A percentile compares a stretch with the other conserved stretches of the same genome.
Evolutionary conservation across 2,329 filamentous ascomycete species (phyloP).

Genomic region (Clathrospora elynae): DNA sequence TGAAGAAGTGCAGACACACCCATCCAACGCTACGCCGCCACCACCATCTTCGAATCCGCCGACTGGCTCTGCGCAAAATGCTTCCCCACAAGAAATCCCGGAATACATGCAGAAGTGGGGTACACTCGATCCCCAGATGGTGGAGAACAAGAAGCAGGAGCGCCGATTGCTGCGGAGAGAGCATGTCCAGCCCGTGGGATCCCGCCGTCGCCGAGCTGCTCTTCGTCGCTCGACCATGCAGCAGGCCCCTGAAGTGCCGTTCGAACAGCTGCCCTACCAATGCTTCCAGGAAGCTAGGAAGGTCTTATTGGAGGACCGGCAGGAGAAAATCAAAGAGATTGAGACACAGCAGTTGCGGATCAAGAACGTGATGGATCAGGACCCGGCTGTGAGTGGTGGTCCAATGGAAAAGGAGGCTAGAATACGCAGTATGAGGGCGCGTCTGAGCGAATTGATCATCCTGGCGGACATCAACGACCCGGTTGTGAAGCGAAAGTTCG

Average conservation of each 20-base stretch:
- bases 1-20: conserved; percentile 51
- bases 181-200: conserved; percentile 73
- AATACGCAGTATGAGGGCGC: conserved; percentile 70
- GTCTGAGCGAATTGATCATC: conserved; percentile 82
- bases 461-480: conserved; percentile 95
- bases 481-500: conserved; percentile 87
- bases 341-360: conserved; percentile 70
- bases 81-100: conserved; percentile 20
- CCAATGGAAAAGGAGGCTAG: conserved; percentile 68
- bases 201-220: conserved; percentile 73
- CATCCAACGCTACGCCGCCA: conserved; percentile 26
- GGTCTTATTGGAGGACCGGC: conserved; percentile 76
- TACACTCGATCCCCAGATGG: conserved; percentile 39
- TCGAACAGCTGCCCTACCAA: conserved; percentile 94
- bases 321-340: conserved; percentile 79
- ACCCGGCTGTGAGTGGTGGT: conserved; percentile 65
- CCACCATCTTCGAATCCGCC: conserved; percentile 23
- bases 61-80: conserved; percentile 17
- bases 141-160: conserved; percentile 59
- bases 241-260: conserved; percentile 71
- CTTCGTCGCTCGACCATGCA: conserved; percentile 49
- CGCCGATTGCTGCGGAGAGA: conserved; percentile 70
- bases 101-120: conserved; percentile 48
- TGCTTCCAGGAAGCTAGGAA: conserved; percentile 96
- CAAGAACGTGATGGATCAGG: conserved; percentile 64